Evolutionary conservation across 2,329 filamentous ascomycete species (phyloP).

Genomic region (Lasiodiplodia hormozganensis): DNA sequence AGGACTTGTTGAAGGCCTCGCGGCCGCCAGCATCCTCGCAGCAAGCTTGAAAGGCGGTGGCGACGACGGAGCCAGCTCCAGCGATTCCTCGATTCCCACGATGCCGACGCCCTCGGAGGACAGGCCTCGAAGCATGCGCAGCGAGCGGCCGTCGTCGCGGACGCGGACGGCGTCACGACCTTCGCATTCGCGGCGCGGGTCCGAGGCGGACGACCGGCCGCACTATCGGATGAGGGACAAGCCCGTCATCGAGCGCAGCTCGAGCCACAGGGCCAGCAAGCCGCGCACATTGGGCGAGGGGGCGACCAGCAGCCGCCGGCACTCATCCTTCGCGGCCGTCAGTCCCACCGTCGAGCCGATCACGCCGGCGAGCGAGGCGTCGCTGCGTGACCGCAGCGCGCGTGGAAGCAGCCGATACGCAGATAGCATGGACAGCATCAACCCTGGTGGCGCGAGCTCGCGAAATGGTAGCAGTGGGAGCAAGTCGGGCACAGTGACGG

Average conservation of each 20-base stretch:
- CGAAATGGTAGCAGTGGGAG: slow-evolving; percentile 27
- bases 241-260: slow-evolving; percentile 21
- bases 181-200: slow-evolving; percentile 1
- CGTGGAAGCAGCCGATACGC: slow-evolving; percentile 10
- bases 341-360: not conserved
- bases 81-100: not conserved
- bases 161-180: slow-evolving; percentile 12
- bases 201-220: slow-evolving; percentile 18
- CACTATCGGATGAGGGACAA: slow-evolving; percentile 25
- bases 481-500: slow-evolving; percentile 42
- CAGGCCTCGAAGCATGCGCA: not conserved
- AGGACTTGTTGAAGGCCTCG: slow-evolving; percentile 2
- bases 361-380: slow-evolving; percentile 5
- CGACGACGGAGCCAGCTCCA: not conserved
- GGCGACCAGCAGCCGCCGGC: not conserved
- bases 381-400: slow-evolving; percentile 14
- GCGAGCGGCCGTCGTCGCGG: slow-evolving; percentile 14
- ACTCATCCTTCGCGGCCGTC: slow-evolving; percentile 13
- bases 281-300: slow-evolving; percentile 9
- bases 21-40: not conserved
- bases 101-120: not conserved
- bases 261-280: slow-evolving; percentile 14
- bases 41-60: not conserved
- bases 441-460: not conserved
- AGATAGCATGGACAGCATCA: slow-evolving; percentile 13